Percentiles rank a stretch among this genome's conserved stretches.
Conservation (phyloP, 352 stramenopile species). For the Globisporangium viniferum region DNA sequence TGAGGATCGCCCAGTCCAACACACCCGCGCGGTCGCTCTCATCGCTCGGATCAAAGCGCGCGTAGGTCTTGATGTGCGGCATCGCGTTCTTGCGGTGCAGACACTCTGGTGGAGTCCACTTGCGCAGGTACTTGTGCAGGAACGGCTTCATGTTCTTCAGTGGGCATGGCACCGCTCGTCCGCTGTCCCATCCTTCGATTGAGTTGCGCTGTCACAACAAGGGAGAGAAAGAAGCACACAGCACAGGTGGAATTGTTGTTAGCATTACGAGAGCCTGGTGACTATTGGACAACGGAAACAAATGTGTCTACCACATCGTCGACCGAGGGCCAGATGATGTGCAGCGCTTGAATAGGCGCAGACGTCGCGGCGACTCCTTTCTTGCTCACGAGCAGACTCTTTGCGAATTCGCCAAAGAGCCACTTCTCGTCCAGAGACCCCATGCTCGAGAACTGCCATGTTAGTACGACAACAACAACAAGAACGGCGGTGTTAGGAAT, state of each 20-base stretch:
- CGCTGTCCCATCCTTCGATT: slow-evolving; percentile 72
- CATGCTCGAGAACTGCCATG: slow-evolving; percentile 67
- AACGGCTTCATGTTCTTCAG: slow-evolving; percentile 88
- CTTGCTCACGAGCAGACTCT: slow-evolving; percentile 54
- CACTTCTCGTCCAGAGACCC: slow-evolving; percentile 82
- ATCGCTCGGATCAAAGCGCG: slow-evolving; percentile 40
- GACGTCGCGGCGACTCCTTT: slow-evolving; percentile 24
- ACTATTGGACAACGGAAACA: neutral
- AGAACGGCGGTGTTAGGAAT: neutral
- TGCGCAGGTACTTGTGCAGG: slow-evolving; percentile 80
- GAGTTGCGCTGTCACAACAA: slow-evolving; percentile 54
- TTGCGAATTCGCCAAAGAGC: slow-evolving; percentile 72
- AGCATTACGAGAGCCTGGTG: neutral
- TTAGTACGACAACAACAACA: neutral
- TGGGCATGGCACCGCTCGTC: slow-evolving; percentile 64
- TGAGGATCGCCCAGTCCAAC: slow-evolving; percentile 75
- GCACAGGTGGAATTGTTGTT: neutral
- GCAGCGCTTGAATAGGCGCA: slow-evolving; percentile 50
- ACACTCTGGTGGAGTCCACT: slow-evolving; percentile 53
- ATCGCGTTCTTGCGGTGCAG: slow-evolving; percentile 75
- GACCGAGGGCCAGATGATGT: slow-evolving; percentile 82
- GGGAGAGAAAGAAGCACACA: neutral
- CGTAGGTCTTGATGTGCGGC: slow-evolving; percentile 84
- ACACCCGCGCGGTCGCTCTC: slow-evolving; percentile 15
- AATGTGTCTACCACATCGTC: slow-evolving; percentile 53